Evolutionary conservation across 495 filamentous ascomycete species (phyloP), one percentile per base, ranked within the genome.

Genomic region (Hypoxylon trugodes): DNA sequence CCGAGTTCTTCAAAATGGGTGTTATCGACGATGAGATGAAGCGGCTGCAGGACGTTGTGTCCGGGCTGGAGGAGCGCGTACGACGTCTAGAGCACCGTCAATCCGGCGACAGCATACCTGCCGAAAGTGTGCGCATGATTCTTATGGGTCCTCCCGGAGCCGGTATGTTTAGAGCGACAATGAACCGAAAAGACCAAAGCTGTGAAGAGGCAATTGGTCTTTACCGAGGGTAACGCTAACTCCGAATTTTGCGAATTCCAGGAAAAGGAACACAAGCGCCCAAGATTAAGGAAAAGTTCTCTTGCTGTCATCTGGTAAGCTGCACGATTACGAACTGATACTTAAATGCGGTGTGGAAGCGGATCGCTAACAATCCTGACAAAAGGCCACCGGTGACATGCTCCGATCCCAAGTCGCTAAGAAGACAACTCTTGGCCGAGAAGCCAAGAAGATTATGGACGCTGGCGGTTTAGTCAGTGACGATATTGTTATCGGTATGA

Each of bases 371-470:
- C 54, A 25, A 16, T 37, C 35, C 4, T 47, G 26, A 25, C 45
- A 41, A 63, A n/a, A 98, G 94, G 95, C 96, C 57, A 99, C 95
- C 50, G 95, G 95, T 73, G 95, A 99, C 78, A 99, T 99, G 95
- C 87, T 99, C 73, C 91, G 95, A 58, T 95, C 93, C 63, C 95
- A 99, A 77, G 96, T 99, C 75, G 90, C 95, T 59, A 96, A 96
- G 84, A 97, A 97, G 86, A 99, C 96, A 41, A 78, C 90, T 16
- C 86, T 99, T 62, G 95, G 95, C 58, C 87, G 89, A 75, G 92
- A 97, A 81, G 95, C 95, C 57, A 99, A 99, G 89, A 99, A 99
- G 88, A 99, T 99, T 78, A 99, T 99, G 95, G 94, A 99, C 70
- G 88, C 93, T 72, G 95, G 95, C 69, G 95, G 93, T 54, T 86